Percentiles rank a stretch among this genome's conserved stretches.
phyloP scores from a whole-genome alignment of 176 grass and related monocot genomes.

The Panicum miliaceum region DNA sequence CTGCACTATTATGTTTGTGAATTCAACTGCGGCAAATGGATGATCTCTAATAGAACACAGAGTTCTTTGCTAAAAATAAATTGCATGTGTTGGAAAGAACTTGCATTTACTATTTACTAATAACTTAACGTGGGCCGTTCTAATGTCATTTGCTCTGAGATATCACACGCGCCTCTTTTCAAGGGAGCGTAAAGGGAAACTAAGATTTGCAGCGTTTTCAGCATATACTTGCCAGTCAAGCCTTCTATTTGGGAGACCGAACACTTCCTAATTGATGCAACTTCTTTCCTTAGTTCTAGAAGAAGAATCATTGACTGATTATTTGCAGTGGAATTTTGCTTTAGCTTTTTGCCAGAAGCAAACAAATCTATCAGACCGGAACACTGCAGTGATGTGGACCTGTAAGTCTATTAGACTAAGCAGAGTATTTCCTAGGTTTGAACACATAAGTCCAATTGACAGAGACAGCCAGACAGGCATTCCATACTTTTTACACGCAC shows the following conservation, averaged over 20 bases:
- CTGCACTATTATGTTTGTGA: neutral
- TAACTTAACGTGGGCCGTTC: neutral
- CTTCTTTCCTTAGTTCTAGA: slow-evolving; percentile 39
- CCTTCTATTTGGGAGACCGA: slow-evolving; percentile 12
- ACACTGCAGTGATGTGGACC: slow-evolving; percentile 25
- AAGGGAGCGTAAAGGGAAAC: neutral
- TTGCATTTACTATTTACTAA: neutral
- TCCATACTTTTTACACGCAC: neutral
- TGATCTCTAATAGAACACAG: neutral
- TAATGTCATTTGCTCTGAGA: slow-evolving; percentile 2
- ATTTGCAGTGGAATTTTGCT: neutral
- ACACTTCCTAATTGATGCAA: neutral
- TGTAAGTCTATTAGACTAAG: slow-evolving; percentile 19
- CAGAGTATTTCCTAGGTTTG: slow-evolving; percentile 36
- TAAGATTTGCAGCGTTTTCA: neutral
- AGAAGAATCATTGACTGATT: slow-evolving; percentile 39
- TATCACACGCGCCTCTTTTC: neutral
- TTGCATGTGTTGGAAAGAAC: neutral
- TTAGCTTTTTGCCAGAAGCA: slow-evolving; percentile 39
- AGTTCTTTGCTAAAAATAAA: neutral
- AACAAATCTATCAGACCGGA: slow-evolving; percentile 19
- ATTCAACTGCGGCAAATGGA: neutral
- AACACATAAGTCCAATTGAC: slow-evolving; percentile 41
- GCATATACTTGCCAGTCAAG: slow-evolving; percentile 20
- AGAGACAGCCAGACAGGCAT: slow-evolving; percentile 34